Evolutionary conservation across 192 early-diverging fungal species (phyloP).

Genomic region (Entrophospora sp.): DNA sequence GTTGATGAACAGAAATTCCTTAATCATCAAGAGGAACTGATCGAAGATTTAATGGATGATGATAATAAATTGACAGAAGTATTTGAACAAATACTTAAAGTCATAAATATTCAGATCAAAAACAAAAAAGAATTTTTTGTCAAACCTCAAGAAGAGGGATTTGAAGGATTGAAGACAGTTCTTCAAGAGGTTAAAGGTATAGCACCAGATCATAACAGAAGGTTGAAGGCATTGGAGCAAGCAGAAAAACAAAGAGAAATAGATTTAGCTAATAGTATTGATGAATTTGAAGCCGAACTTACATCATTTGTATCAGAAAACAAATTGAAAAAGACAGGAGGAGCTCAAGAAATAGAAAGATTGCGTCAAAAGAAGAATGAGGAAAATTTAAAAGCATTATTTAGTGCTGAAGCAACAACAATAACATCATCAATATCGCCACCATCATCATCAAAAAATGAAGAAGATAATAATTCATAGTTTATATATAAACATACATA

Average conservation of each 20-base stretch:
- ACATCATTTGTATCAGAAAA: conserved; percentile 53
- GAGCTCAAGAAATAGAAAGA: conserved; percentile 63
- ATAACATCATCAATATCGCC: too few species aligned
- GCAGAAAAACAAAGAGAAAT: conserved; percentile 57
- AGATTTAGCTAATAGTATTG: conserved; percentile 58
- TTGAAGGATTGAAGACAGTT: conserved; percentile 55
- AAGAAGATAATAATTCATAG: too few species aligned
- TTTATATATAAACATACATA: too few species aligned
- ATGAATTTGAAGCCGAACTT: conserved; percentile 72
- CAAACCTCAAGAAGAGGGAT: conserved; percentile 48
- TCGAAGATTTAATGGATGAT: conserved; percentile 63
- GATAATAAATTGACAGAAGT: conserved; percentile 48
- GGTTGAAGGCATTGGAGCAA: conserved; percentile 56
- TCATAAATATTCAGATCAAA: conserved; percentile 46
- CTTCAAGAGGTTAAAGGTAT: conserved; percentile 61
- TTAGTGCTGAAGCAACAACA: conserved; percentile 18
- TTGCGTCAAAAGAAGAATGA: conserved; percentile 57
- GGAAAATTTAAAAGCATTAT: conserved; percentile 50
- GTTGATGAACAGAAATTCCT: conserved; percentile 71
- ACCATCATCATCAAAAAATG: too few species aligned
- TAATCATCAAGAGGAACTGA: conserved; percentile 66
- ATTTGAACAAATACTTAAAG: conserved; percentile 50
- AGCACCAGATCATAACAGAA: conserved; percentile 52
- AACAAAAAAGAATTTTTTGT: conserved; percentile 43
- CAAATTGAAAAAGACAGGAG: conserved; percentile 68